Base-by-base conservation (phyloP, 176 grass and related monocot species). In the Avena atlantica region DNA sequence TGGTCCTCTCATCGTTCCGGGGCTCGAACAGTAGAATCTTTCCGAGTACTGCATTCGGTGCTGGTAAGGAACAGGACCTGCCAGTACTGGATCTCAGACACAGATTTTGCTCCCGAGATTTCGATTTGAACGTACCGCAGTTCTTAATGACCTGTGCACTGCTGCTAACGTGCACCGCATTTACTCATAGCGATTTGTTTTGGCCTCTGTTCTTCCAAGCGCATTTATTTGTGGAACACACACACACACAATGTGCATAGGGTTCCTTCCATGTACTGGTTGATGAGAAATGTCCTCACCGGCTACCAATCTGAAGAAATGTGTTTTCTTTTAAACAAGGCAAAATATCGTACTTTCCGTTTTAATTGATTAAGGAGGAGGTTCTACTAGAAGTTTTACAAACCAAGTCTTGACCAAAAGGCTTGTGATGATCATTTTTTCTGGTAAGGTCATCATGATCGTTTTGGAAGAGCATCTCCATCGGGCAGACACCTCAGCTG, bases 231-330 rank as follows among this genome's bases (percentile, higher is more conserved):
- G 23, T 82, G 17, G n/a, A 78, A 25, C 25, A 25, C 25, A 78
- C 25, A 25, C 25, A 78, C 25, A 49, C 78, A 91, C 44, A 55
- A 82, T 72, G 62, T 15, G 79, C n/a, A 91, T 76, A 80, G 40
- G 81, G 12, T 89, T 91, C 83, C 82, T 89, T 91, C 83, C 82
- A 86, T 60, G 55, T 78, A 78, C 19, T 83, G 92, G 73, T 79
- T 68, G 42, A 78, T 40, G 13, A 55, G 52, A 5, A 5, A 17
- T 55, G 17, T 89, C 61, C 89, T 91, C 56, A 61, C 52, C 29
- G 7, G 4, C 16, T 57, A 57, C 55, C 14, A 55, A 16, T 55
- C 16, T 6, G 52, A 55, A 31, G 29, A 31, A 31, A 31, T 31
- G 29, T 31, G 29, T 31, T 31, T 31, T 31, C 1, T 31, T 31